Base-by-base conservation (phyloP, 768 basidiomycete genomes). In the Phaeolepiota aurea region DNA sequence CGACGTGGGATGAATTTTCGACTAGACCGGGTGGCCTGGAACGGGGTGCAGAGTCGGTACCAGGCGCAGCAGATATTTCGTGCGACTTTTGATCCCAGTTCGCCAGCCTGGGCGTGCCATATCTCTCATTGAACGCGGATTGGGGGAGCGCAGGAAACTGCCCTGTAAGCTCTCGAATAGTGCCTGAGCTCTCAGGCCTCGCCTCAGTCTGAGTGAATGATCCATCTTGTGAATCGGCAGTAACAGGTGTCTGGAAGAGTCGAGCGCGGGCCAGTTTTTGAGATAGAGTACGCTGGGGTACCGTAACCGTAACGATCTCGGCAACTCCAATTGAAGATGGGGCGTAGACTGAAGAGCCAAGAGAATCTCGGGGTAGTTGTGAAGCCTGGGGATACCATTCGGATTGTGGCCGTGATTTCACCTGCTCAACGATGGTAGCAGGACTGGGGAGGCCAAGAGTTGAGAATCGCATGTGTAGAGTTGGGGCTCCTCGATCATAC, bases 381-480 rank as follows among this genome's bases (percentile, higher is more conserved):
- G 15, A 18, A 23, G 21, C 19, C 14, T 3, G 16, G 34, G 11
- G 25, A 16, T 45, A 40, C 49, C 54, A 48, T 35, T 43, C 34
- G 13, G 47, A 45, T n/a, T 40, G 45, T 3, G 57, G 54, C 11
- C 55, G 53, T 25, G 52, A 44, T 38, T 54, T 57, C 28, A 57
- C 33, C 14, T 43, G 48, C 32, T 63, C 55, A 9, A 47, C 52
- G 12, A 65, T 49, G 3, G 52, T 31, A 5, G 51, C 44, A 12
- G 63, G 64, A 19, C 46, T 59, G 13, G 73, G 74, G 14, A 74
- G 45, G 34, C 69, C 68, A 25, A 75, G 50, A 5, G 44, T 46
- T 0, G 79, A 80, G 48, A 79, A 74, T 10, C 78, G 75, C 52
- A 81, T 65, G 23, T 71, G 61, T 15, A 81, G 59, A 21, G 57